These are phyloP conservation scores for Patellifolia procumbens DNA, from an alignment of 179 eudicot species.

Conservation along the genomic window DNA sequence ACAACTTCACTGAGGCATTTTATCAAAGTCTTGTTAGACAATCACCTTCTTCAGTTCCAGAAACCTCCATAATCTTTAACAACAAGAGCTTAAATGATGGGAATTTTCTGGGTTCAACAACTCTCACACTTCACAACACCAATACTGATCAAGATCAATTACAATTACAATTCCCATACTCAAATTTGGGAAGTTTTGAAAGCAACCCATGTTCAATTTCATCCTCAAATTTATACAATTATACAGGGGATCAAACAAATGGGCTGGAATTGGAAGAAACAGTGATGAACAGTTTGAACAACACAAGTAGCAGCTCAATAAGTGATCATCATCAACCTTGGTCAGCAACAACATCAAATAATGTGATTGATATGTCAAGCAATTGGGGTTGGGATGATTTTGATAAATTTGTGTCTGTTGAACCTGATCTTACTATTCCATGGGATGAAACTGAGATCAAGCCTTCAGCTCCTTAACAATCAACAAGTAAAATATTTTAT, in stretches of 20 bases:
- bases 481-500: background rate
- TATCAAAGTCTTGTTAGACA: constrained; percentile 32
- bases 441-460: constrained; percentile 58
- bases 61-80: constrained; percentile 27
- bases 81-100: constrained; percentile 24
- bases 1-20: constrained; percentile 26
- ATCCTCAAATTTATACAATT: constrained; percentile 32
- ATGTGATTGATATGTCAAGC: constrained; percentile 32
- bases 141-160: constrained; percentile 30
- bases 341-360: constrained; percentile 28
- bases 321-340: constrained; percentile 36
- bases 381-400: constrained; percentile 81
- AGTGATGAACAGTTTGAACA: constrained; percentile 23
- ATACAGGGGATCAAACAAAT: constrained; percentile 29
- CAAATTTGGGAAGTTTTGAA: constrained; percentile 46
- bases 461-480: constrained; percentile 25
- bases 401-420: constrained; percentile 43
- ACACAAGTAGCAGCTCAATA: constrained; percentile 20
- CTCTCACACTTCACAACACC: constrained; percentile 17
- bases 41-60: constrained; percentile 13
- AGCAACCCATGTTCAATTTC: constrained; percentile 41
- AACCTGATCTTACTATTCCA: constrained; percentile 48
- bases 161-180: constrained; percentile 45
- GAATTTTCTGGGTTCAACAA: constrained; percentile 27
- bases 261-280: constrained; percentile 39